These are phyloP conservation scores for Arabidopsis suecica DNA, from an alignment of 345 rosid genomes.

Conservation along the genomic window DNA sequence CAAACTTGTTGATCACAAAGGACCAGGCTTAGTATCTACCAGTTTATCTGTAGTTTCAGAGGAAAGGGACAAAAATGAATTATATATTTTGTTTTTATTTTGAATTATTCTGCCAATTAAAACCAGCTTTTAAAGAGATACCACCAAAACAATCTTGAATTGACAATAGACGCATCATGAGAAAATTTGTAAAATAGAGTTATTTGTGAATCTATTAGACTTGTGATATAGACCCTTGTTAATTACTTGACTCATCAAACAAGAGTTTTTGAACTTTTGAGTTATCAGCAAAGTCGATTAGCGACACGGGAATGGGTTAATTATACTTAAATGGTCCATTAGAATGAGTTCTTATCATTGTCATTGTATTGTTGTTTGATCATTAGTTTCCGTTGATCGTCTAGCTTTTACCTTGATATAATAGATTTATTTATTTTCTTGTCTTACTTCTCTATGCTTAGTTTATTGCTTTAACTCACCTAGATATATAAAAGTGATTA, in stretches of 20 bases:
- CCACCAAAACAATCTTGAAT: neutral
- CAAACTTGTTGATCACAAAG: no score
- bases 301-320: neutral
- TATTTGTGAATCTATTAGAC: neutral
- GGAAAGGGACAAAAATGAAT: neutral
- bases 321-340: no score
- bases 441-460: no score
- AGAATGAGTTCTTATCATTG: no score
- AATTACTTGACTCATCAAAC: neutral
- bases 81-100: neutral
- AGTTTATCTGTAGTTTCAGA: no score
- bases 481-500: no score
- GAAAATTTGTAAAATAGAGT: neutral
- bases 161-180: neutral
- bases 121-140: neutral
- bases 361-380: no score
- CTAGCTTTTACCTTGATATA: no score
- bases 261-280: neutral
- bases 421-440: no score
- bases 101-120: neutral
- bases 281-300: neutral
- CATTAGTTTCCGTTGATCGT: no score
- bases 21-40: no score
- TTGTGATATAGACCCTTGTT: neutral
- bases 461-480: no score